These are phyloP conservation scores for Lentinula novae-zelandiae DNA, from an alignment of 1,284 basidiomycete species.

Conservation along the genomic window DNA sequence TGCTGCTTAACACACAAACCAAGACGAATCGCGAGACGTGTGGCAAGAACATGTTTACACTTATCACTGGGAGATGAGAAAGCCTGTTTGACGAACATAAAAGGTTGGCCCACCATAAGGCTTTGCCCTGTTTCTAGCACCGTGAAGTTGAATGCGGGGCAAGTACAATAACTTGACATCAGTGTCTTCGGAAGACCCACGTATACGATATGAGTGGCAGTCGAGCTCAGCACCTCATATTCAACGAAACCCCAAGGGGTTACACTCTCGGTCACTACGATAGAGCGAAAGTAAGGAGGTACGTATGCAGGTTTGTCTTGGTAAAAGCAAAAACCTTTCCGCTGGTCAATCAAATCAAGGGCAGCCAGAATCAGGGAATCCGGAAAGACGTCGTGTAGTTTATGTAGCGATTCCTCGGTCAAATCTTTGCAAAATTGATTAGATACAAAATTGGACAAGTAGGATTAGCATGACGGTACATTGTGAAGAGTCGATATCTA, in stretches of 20 bases:
- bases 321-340: constrained; percentile 41
- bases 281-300: neutral
- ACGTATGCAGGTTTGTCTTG: neutral
- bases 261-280: constrained; percentile 57
- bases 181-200: constrained; percentile 41
- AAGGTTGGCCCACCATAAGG: constrained; percentile 48
- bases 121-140: constrained; percentile 57
- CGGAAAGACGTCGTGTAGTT: constrained; percentile 54
- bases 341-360: constrained; percentile 66
- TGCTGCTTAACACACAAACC: constrained; percentile 47
- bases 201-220: constrained; percentile 57
- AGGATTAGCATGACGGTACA: neutral
- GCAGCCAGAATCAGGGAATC: constrained; percentile 62
- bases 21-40: constrained; percentile 51
- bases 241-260: constrained; percentile 52
- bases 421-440: constrained; percentile 29
- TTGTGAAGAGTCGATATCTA: constrained; percentile 18
- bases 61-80: constrained; percentile 22
- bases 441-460: neutral
- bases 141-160: constrained; percentile 64
- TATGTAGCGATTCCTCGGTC: constrained; percentile 48
- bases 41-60: constrained; percentile 79
- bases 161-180: constrained; percentile 61
- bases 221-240: constrained; percentile 66
- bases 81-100: neutral